Percentiles rank a stretch among this genome's conserved stretches.
phyloP scores from a whole-genome alignment of 768 basidiomycete genomes.

The Paxillus ammoniavirescens region DNA sequence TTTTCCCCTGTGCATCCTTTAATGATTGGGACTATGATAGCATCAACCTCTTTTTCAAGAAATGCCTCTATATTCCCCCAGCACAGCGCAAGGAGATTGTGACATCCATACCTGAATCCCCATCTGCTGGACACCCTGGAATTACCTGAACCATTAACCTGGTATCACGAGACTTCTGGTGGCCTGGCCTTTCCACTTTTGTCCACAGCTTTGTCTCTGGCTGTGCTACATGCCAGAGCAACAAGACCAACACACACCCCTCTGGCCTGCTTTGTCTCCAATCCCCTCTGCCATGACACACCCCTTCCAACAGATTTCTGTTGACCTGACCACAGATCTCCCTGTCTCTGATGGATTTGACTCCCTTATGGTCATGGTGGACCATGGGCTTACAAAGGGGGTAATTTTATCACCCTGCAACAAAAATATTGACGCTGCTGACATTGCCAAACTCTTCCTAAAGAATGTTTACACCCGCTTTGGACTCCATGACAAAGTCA shows the following conservation, averaged over 20 bases:
- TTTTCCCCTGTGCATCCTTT: too few relatives aligned
- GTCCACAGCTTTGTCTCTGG: background rate
- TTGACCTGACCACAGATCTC: background rate
- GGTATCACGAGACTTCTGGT: conserved; percentile 1
- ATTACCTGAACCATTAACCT: background rate
- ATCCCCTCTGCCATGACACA: background rate
- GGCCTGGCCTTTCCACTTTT: background rate
- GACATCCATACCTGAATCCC: too few relatives aligned
- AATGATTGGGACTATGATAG: too few relatives aligned
- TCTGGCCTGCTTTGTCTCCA: background rate
- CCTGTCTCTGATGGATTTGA: background rate
- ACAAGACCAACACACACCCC: conserved; percentile 1
- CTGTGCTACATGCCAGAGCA: conserved; percentile 7
- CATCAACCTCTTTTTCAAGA: too few relatives aligned
- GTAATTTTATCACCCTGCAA: background rate
- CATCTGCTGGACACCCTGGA: background rate
- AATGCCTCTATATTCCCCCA: too few relatives aligned
- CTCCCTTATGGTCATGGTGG: background rate
- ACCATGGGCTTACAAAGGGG: background rate
- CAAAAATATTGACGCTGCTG: background rate
- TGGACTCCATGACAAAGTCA: too few relatives aligned
- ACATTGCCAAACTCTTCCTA: too few relatives aligned
- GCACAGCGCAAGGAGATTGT: too few relatives aligned
- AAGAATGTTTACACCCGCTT: too few relatives aligned
- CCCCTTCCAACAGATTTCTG: background rate